Conservation (phyloP, 768 basidiomycete genomes). For the Russula griseocarnosa region DNA sequence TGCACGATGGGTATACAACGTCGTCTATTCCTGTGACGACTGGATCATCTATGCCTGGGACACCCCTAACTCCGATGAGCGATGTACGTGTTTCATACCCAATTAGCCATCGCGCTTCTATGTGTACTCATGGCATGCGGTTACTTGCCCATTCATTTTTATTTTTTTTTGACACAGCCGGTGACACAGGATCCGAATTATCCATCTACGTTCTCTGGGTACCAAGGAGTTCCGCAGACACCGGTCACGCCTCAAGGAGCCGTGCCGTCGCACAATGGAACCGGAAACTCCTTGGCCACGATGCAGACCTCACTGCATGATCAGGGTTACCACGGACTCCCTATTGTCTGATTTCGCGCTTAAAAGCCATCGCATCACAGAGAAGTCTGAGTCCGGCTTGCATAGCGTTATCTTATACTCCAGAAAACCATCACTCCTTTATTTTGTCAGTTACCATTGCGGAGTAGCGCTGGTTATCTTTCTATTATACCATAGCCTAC, state of each 20-base stretch:
- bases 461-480: background rate
- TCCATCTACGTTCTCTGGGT: conserved; percentile 9
- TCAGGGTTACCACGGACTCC: conserved; percentile 1
- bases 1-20: background rate
- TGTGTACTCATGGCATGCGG: too few relatives aligned
- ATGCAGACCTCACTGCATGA: background rate
- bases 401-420: background rate
- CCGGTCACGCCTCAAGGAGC: background rate
- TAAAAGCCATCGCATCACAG: background rate
- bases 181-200: conserved; percentile 15
- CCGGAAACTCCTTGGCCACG: background rate
- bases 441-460: background rate
- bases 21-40: background rate
- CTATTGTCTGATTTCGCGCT: background rate
- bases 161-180: too few relatives aligned
- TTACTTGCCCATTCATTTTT: too few relatives aligned
- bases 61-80: conserved; percentile 2
- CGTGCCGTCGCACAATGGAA: background rate
- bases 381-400: background rate
- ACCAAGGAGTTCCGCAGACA: background rate
- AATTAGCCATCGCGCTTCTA: background rate
- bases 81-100: conserved; percentile 6
- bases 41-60: background rate
- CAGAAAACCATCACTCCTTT: background rate
- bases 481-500: background rate